These are phyloP conservation scores for Pichia insulana DNA, from an alignment of 805 yeast species.

Conservation along the genomic window DNA sequence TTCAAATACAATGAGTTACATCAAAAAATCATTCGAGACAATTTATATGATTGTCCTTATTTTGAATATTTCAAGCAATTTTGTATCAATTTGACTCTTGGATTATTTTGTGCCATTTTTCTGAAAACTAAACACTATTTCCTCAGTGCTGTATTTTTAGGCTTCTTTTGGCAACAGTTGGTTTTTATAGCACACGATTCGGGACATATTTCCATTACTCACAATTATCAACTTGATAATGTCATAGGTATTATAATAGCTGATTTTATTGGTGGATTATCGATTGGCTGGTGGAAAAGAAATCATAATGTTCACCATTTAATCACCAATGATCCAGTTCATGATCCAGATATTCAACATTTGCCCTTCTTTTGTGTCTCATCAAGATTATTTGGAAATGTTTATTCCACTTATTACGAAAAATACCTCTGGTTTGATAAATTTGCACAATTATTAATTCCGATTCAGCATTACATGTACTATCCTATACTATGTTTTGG, in stretches of 20 bases:
- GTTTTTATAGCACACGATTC: slow-evolving; percentile 87
- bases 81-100: slow-evolving; percentile 47
- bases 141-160: slow-evolving; percentile 57
- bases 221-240: slow-evolving; percentile 68
- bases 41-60: slow-evolving; percentile 67
- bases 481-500: slow-evolving; percentile 79
- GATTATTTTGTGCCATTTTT: slow-evolving; percentile 40
- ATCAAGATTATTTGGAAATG: slow-evolving; percentile 53
- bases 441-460: slow-evolving; percentile 49
- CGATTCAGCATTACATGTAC: slow-evolving; percentile 59
- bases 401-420: slow-evolving; percentile 77
- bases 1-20: slow-evolving; percentile 55
- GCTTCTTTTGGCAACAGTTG: slow-evolving; percentile 82
- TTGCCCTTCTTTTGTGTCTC: slow-evolving; percentile 86
- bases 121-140: slow-evolving; percentile 38
- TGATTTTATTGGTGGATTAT: slow-evolving; percentile 77
- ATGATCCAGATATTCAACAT: slow-evolving; percentile 92
- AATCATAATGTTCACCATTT: slow-evolving; percentile 92
- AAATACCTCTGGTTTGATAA: slow-evolving; percentile 58
- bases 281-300: slow-evolving; percentile 92
- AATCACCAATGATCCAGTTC: slow-evolving; percentile 86
- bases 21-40: slow-evolving; percentile 41
- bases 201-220: slow-evolving; percentile 79
- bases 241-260: slow-evolving; percentile 66
- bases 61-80: slow-evolving; percentile 64